Base-by-base conservation (phyloP, 169 alveolate species). In the Plasmodium chabaudi region DNA sequence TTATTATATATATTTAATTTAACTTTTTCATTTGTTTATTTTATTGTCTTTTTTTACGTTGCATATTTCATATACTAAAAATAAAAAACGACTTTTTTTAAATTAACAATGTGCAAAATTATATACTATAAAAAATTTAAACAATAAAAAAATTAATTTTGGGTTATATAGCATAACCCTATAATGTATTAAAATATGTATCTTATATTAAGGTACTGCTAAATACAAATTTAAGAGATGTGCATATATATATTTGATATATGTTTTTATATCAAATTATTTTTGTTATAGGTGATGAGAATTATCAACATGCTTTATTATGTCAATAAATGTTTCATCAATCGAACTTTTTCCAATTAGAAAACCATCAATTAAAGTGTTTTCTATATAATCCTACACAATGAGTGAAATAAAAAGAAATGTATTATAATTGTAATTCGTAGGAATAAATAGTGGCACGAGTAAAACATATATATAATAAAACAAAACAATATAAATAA, bases 321-420 rank as follows among this genome's bases (percentile, higher is more conserved):
- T 77, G 47, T 77, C 88, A 15, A 77, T 77, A 17, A 77, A 77
- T 15, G 74, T 27, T 46, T 77, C 88, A 42, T 63, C 69, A 19
- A 77, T 55, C 15, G 88, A 77, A 9, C 65, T 57, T 67, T 64
- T 77, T 34, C 88, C 88, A 17, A 77, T 77, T 13, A 77, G 68
- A 44, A 77, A 77, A 7, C 88, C 88, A 64, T 77, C 88, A 9
- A 61, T 56, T 15, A 34, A 10, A 2, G 88, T 77, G 12, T 77
- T 64, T 13, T 64, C 77, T 46, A 77, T 9, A 57, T 63, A 77
- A 69, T 63, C 10, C 88, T 77, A 59, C 42, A 42, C 49, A 55
- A 51, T 23, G 42, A 75, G 49, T 12, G 19, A 19, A 21, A 53
- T 9, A 57, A 51, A 59, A 34, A 34, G 5, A 34, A 34, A 3